Evolutionary conservation across 352 stramenopile genomes (phyloP), one percentile per base, ranked within the genome.

Genomic region (Blastocystis sp.): DNA sequence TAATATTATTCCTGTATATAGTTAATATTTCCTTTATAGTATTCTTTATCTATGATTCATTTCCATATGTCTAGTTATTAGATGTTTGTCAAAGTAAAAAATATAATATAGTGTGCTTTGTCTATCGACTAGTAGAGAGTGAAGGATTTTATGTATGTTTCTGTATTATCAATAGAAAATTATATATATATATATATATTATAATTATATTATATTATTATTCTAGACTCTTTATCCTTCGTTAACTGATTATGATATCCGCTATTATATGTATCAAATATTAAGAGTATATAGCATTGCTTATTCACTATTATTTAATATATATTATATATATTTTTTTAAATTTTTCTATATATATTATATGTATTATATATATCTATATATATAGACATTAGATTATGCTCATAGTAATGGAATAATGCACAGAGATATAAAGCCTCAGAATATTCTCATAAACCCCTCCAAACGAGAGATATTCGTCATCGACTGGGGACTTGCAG

Each of bases 331-430:
- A 16, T 36, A 16, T 16, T 13, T 11, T 30, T n/a, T 16, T 47
- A 13, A n/a, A 37, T 36, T 13, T n/a, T 30, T 47, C 37, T 47
- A 16, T 30, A 13, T 13, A 13, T 11, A 37, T 47, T 13, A n/a
- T 39, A 18, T 39, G n/a, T 47, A n/a, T 47, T 13, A 37, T 47
- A 13, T 37, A 47, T 62, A 19, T 16, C 4, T 16, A 65, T 66
- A 69, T 86, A 10, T 88, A 19, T 86, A 88, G 75, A 89, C 89
- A 6, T 73, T 98, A 24, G 89, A 98, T 75, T 97, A 93, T 69
- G 95, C 86, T 68, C 91, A 98, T 76, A 84, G 82, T n/a, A 96
- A 98, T 64, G 90, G 90, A 30, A 94, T 98, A 64, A 97, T 97
- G 88, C 91, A 98, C 74, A 79, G 91, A 45, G 91, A 98, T 70